Evolutionary conservation across 2,329 filamentous ascomycete species (phyloP), one percentile per base, ranked within the genome.

Genomic region (Harringtonia lauricola): DNA sequence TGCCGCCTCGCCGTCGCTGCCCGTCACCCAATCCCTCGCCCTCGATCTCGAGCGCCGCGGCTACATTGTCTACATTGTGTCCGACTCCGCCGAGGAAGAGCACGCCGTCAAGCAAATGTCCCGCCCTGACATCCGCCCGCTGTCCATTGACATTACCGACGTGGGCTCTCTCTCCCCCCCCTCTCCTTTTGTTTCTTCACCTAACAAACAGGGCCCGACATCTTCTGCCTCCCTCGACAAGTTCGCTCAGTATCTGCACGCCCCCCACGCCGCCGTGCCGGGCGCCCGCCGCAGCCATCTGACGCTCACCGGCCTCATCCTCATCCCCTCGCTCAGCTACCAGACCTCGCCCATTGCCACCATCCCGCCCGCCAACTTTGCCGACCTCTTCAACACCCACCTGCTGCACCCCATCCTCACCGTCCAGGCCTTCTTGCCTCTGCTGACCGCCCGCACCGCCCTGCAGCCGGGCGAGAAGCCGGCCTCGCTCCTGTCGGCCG

Each of bases 41-140:
- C 65, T 89, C 39, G 92, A 98, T 57, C 70, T 98, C 52, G 92
- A 96, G 64, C 74, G 88, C 47, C 79, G 88, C 51, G 92, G 92
- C 5, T 96, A 94, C 60, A 85, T 96, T 48, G 86, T 96, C 44
- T 98, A 88, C 60, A 72, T 98, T 47, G 85, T 94, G 1, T 90
- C 88, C 55, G 83, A 79, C 50, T 86, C 79, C n/a, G 66, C 80
- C 47, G 86, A 95, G 54, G 90, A 96, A 52, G 88, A 96, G 60
- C 71, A 81, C 30, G 66, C 83, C 50, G 80, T 96, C 14, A 77
- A 86, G 47, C 74, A 77, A 47, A 76, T 94, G 59, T 74, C 80
- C n/a, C 74, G 87, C 49, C 71, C 79, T 8, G 92, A 96, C 58
- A 83, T 96, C 51, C 77, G 83, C 49, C 80, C 90, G 8, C 65